Base-by-base conservation (phyloP, 2,329 filamentous ascomycete genomes). In the Paecilomyces niveus region DNA sequence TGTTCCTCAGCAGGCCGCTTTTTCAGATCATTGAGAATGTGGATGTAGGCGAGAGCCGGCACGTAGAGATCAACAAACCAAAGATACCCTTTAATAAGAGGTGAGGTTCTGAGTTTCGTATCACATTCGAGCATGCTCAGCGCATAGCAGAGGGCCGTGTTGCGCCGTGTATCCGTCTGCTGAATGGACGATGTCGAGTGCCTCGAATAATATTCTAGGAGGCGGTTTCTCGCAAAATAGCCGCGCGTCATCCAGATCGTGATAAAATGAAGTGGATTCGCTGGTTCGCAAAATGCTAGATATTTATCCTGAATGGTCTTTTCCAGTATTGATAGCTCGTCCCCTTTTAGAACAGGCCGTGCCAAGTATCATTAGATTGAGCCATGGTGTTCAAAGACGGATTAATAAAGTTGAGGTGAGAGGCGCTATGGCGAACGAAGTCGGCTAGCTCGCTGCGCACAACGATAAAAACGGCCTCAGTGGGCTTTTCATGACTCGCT, bases 1-100 rank as follows among this genome's bases (percentile, higher is more conserved):
- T 75, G 65, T 2, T 64, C 56, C 3, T 65, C 61, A 6, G 63
- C 52, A 13, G 80, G 78, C 9, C 74, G 69, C 32, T 60, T 68
- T 49, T 65, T 70, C 33, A 83, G 58, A 29, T 80, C 73, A 59
- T 80, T 73, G 0, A 75, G 60, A 6, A 81, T 61, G 51, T 81
- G 74, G 10, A 81, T 68, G 61, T 81, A 82, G 1, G 78, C 79
- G 0, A 75, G 75, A 51, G 81, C 77, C 0, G 80, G 81, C 57
- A 83, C 81, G 62, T 82, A 65, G 24, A 74, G 68, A 3, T 74
- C 66, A 1, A 71, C 56, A 0, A 78, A 60, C 81, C 80, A 83
- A 4, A 59, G 62, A 57, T 70, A 82, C 3, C 71, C 66, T 64
- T 71, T 75, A 2, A 70, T 76, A 0, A 77, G 66, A 1, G 75